Evolutionary conservation across 805 yeast genomes (phyloP).

Genomic region (Wickerhamomyces rabaulensis): DNA sequence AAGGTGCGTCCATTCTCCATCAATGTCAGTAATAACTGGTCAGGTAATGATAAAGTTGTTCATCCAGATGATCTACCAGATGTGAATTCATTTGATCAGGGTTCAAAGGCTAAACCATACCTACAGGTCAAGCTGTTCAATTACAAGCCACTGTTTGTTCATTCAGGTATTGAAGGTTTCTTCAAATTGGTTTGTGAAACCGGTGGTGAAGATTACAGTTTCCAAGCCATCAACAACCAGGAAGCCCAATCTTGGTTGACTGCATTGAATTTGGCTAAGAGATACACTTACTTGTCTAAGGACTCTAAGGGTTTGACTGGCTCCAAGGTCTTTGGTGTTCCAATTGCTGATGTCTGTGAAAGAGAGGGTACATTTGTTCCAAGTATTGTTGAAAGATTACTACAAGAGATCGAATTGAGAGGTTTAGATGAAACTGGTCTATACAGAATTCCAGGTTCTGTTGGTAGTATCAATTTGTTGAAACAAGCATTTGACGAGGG

Average conservation of each 20-base stretch:
- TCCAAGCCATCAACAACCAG: constrained; percentile 58
- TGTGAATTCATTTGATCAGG: constrained; percentile 34
- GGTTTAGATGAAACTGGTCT: constrained; percentile 90
- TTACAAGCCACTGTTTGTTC: constrained; percentile 31
- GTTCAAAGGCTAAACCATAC: constrained; percentile 42
- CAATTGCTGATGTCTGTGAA: constrained; percentile 68
- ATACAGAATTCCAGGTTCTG: constrained; percentile 69
- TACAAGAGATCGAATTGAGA: constrained; percentile 75
- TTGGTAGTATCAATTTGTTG: constrained; percentile 49
- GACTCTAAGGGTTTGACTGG: constrained; percentile 34
- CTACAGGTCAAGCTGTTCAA: constrained; percentile 40
- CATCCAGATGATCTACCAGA: constrained; percentile 57
- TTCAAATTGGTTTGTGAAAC: constrained; percentile 37
- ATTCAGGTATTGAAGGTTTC: constrained; percentile 33
- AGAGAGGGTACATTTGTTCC: constrained; percentile 67
- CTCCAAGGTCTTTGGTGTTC: constrained; percentile 78
- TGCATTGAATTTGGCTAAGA: constrained; percentile 32
- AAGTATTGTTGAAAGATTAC: constrained; percentile 53
- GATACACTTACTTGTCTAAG: constrained; percentile 37
- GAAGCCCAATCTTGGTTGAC: constrained; percentile 77
- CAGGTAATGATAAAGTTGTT: constrained; percentile 39
- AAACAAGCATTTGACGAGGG: constrained; percentile 52
- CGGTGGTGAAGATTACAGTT: constrained; percentile 48
- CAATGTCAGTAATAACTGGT: constrained; percentile 35
- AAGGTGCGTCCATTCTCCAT: constrained; percentile 56